Conservation (phyloP, 257 asterid genomes). For the Solanum sitiens region DNA sequence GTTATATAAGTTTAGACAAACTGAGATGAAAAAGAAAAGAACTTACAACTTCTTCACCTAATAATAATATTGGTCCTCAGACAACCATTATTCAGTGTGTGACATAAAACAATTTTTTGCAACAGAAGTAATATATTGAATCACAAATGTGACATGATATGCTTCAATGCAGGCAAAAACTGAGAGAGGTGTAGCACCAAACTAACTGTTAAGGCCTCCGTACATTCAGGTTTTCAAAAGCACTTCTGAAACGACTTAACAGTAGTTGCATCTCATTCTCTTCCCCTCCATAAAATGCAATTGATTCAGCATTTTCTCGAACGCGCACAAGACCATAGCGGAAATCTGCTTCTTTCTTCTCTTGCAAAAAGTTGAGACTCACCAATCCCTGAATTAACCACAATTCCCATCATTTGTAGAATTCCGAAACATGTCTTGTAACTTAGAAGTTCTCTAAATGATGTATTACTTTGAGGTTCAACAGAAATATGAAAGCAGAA, state of each 20-base stretch:
- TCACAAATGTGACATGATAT: neutral
- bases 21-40: neutral
- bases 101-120: neutral
- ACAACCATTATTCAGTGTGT: neutral
- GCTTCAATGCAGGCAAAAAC: neutral
- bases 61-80: neutral
- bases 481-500: neutral
- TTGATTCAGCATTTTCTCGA: slow-evolving; percentile 94
- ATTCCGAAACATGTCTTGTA: neutral
- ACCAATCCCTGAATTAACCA: slow-evolving; percentile 52
- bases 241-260: slow-evolving; percentile 68
- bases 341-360: slow-evolving; percentile 89
- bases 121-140: neutral
- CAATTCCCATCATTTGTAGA: slow-evolving; percentile 1
- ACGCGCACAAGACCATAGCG: slow-evolving; percentile 84
- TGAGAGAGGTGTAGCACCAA: neutral
- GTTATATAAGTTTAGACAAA: neutral
- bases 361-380: slow-evolving; percentile 79
- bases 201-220: slow-evolving; percentile 8
- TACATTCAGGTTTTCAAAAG: slow-evolving; percentile 85
- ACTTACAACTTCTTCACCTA: neutral
- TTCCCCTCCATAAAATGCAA: slow-evolving; percentile 94
- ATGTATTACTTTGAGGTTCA: neutral
- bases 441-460: neutral
- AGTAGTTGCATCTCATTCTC: slow-evolving; percentile 77